Evolutionary conservation across 805 yeast species (phyloP).

Genomic region (Ogataea naganishii): DNA sequence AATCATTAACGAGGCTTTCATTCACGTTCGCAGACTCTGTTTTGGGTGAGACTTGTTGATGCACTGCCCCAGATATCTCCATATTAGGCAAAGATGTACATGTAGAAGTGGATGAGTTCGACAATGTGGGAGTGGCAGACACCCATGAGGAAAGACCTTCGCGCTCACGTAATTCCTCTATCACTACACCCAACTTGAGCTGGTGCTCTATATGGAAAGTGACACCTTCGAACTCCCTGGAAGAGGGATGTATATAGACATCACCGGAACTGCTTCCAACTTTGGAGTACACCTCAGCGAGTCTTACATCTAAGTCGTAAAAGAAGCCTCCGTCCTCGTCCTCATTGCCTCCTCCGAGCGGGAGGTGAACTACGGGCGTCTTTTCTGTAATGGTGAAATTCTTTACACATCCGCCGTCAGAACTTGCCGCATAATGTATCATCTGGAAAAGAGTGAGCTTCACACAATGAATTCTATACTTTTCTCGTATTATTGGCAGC

Average conservation of each 20-base stretch:
- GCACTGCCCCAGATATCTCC: too few species aligned
- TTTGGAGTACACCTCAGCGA: slow-evolving; percentile 6
- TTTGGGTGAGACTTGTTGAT: neutral
- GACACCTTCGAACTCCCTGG: slow-evolving; percentile 7
- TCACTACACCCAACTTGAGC: slow-evolving; percentile 6
- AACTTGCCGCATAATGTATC: slow-evolving; percentile 8
- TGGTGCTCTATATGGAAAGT: slow-evolving; percentile 13
- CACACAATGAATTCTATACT: slow-evolving; percentile 14
- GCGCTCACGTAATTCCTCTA: too few species aligned
- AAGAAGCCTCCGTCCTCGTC: slow-evolving; percentile 4
- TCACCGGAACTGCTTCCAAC: neutral
- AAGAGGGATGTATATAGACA: too few species aligned
- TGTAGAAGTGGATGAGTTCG: too few species aligned
- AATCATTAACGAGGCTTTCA: slow-evolving; percentile 9
- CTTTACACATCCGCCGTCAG: neutral
- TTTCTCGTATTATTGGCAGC: slow-evolving; percentile 13
- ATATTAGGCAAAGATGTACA: too few species aligned
- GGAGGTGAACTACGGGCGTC: slow-evolving; percentile 8
- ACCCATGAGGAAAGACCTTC: too few species aligned
- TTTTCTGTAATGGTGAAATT: slow-evolving; percentile 6
- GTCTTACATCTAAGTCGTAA: slow-evolving; percentile 3
- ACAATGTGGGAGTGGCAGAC: too few species aligned
- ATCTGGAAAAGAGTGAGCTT: slow-evolving; percentile 16
- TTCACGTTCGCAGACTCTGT: neutral
- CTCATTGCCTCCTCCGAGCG: neutral